phyloP scores from a whole-genome alignment of 441 rosid species.

The Omphalea diandra region DNA sequence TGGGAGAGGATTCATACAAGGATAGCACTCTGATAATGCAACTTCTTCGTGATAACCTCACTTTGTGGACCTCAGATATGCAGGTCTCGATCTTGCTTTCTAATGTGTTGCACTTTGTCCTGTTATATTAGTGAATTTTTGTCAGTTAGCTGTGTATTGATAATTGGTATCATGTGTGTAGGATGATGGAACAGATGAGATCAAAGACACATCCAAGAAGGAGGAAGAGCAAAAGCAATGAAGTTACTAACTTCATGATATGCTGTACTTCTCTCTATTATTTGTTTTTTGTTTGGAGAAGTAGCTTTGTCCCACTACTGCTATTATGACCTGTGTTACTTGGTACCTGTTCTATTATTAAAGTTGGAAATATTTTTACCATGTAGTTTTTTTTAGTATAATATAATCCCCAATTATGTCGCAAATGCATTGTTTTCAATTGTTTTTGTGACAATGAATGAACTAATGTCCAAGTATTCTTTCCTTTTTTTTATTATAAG shows the following conservation, averaged over 20 bases:
- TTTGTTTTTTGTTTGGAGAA: constrained; percentile 33
- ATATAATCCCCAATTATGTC: constrained; percentile 7
- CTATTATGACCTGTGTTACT: constrained; percentile 3
- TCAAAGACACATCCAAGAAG: constrained; percentile 44
- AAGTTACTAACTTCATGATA: constrained; percentile 14
- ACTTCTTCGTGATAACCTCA: constrained; percentile 74
- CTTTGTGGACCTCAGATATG: constrained; percentile 81
- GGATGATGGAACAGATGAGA: constrained; percentile 51
- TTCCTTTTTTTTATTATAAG: not conserved
- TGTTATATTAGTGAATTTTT: no score
- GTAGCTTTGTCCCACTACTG: constrained; percentile 29
- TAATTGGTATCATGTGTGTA: constrained; percentile 12
- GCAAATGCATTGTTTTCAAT: constrained; percentile 14
- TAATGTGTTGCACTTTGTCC: not conserved
- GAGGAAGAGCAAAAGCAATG: constrained; percentile 43
- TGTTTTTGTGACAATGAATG: constrained; percentile 33
- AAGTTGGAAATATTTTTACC: constrained; percentile 9
- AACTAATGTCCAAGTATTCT: constrained; percentile 25
- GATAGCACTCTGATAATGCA: constrained; percentile 80
- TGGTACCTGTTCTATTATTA: constrained; percentile 15
- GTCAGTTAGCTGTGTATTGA: constrained; percentile 5
- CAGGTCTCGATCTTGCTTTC: constrained; percentile 33
- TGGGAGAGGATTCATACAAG: constrained; percentile 79
- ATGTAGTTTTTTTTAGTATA: constrained; percentile 12
- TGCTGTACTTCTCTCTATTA: constrained; percentile 36